Percentiles rank a stretch among this genome's conserved stretches.
These are phyloP conservation scores for Parasitella parasitica DNA, from an alignment of 371 early-diverging fungal species.

Conservation along the genomic window DNA sequence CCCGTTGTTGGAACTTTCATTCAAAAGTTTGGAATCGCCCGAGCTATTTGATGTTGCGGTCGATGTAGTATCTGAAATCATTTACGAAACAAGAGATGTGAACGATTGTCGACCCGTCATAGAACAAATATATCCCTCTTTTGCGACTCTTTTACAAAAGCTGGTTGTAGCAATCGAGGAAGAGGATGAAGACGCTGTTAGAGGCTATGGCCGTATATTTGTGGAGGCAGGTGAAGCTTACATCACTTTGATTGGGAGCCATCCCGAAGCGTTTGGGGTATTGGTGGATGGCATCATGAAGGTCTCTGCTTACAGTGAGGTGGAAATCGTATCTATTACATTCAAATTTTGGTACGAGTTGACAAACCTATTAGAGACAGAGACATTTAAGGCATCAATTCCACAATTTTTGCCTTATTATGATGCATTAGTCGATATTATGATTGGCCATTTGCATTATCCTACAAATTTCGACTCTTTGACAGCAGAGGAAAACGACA, in stretches of 20 bases:
- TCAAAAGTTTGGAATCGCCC: constrained; percentile 68
- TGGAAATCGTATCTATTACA: constrained; percentile 77
- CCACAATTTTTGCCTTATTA: constrained; percentile 68
- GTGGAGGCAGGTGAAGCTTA: constrained; percentile 87
- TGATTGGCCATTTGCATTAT: constrained; percentile 80
- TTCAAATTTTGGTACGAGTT: constrained; percentile 89
- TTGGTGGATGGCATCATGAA: constrained; percentile 76
- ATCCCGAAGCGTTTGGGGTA: constrained; percentile 62
- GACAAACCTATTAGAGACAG: constrained; percentile 60
- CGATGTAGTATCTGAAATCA: constrained; percentile 82
- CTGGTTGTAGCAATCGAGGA: constrained; percentile 45
- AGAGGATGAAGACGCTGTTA: constrained; percentile 47
- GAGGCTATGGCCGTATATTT: constrained; percentile 81
- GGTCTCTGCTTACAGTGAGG: constrained; percentile 64
- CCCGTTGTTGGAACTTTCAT: constrained; percentile 72
- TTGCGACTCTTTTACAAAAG: constrained; percentile 50
- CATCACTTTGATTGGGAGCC: constrained; percentile 65
- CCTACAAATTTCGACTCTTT: constrained; percentile 69
- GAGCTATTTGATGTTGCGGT: constrained; percentile 82
- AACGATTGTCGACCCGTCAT: constrained; percentile 53
- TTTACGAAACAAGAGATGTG: constrained; percentile 73
- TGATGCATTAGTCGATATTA: constrained; percentile 72
- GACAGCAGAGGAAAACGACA: constrained; percentile 89
- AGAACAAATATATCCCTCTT: constrained; percentile 64
- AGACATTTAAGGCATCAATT: constrained; percentile 43